Conservation (phyloP, 441 rosid genomes). For the Erodium moschatum region DNA sequence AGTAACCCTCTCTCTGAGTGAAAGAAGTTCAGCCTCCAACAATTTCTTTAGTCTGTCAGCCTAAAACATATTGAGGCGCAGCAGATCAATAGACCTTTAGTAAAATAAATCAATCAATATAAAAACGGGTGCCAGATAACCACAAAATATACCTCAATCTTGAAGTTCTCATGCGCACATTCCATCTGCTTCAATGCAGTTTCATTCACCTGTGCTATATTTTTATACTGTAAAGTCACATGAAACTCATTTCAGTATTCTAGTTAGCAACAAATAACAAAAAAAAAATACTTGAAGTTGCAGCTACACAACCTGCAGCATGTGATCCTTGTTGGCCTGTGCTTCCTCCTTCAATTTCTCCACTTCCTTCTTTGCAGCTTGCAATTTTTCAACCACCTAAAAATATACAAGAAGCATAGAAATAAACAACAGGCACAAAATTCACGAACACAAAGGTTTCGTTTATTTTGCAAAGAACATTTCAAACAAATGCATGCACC, state of each 20-base stretch:
- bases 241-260: slow-evolving; percentile 18
- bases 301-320: slow-evolving; percentile 69
- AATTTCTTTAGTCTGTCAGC: slow-evolving; percentile 58
- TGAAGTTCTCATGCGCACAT: slow-evolving; percentile 72
- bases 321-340: slow-evolving; percentile 76
- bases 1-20: slow-evolving; percentile 61
- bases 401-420: slow-evolving; percentile 22
- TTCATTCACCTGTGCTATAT: slow-evolving; percentile 91
- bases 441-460: background rate
- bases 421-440: background rate
- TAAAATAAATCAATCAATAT: background rate
- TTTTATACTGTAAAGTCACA: slow-evolving; percentile 62
- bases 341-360: slow-evolving; percentile 71
- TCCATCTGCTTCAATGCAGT: slow-evolving; percentile 90
- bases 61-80: slow-evolving; percentile 27
- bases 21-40: slow-evolving; percentile 57
- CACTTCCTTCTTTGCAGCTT: slow-evolving; percentile 55
- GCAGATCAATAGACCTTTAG: background rate
- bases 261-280: slow-evolving; percentile 6
- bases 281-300: background rate
- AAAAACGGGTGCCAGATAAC: background rate
- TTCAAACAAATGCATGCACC: background rate
- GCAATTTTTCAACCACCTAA: slow-evolving; percentile 52
- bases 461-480: background rate
- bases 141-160: slow-evolving; percentile 49